Percentiles rank a stretch among this genome's conserved stretches.
Evolutionary conservation across 257 asterid genomes (phyloP).

Genomic region (Capsicum chinense): DNA sequence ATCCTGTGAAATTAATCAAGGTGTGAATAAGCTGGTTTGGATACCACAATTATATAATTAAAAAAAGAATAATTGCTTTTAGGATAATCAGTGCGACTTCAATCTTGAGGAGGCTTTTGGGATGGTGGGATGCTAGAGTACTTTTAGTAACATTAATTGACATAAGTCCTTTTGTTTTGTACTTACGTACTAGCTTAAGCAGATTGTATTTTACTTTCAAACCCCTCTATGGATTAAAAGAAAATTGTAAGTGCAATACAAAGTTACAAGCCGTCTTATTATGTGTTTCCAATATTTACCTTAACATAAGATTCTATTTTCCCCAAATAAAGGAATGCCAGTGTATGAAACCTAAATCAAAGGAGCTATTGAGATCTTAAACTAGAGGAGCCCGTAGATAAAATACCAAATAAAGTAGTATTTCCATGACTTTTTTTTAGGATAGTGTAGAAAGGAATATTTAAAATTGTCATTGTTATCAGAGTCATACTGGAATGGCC

Average conservation of each 20-base stretch:
- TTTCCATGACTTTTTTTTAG: neutral
- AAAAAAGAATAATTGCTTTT: neutral
- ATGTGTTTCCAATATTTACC: slow-evolving; percentile 6
- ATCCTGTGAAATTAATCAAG: neutral
- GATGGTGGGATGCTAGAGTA: slow-evolving; percentile 22
- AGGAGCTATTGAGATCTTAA: slow-evolving; percentile 17
- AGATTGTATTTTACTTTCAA: neutral
- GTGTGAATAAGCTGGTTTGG: neutral
- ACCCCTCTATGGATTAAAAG: neutral
- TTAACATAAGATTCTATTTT: neutral
- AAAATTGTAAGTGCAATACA: neutral
- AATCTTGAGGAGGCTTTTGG: slow-evolving; percentile 19
- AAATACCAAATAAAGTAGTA: slow-evolving; percentile 3
- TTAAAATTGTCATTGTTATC: neutral
- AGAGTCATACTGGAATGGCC: neutral
- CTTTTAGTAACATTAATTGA: neutral
- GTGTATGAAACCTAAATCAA: neutral
- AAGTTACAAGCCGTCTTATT: neutral
- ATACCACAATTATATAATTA: neutral
- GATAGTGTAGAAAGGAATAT: neutral
- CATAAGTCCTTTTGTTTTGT: neutral
- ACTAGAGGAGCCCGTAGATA: neutral
- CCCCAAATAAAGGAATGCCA: neutral
- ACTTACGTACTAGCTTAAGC: neutral
- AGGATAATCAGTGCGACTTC: neutral